Evolutionary conservation across 2,329 filamentous ascomycete genomes (phyloP), one percentile per base, ranked within the genome.

Genomic region (Microsporum audouinii): DNA sequence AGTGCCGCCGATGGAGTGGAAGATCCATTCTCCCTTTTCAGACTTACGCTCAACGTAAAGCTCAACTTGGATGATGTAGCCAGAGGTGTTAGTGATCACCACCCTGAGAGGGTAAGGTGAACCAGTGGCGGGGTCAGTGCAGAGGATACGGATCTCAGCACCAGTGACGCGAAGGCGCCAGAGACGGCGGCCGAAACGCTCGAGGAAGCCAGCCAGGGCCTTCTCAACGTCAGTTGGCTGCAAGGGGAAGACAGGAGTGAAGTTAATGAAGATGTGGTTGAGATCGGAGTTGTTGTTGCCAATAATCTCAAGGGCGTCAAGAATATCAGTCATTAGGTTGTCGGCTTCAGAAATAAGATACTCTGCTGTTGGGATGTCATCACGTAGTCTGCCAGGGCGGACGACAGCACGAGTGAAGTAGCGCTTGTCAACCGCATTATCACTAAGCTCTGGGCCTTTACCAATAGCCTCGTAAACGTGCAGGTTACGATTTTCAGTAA

Each of bases 241-340:
- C 57, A 99, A 84, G 73, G 91, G 89, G 85, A 99, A 97, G 62
- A 96, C 89, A 7, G 91, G 90, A 0, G 90, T 94, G 80, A 99
- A 99, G 83, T 99, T 97, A 82, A 99, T 94, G 81, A 99, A 99
- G 82, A 99, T 94, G 79, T 99, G 94, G 82, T 99, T 99, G 72
- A 99, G 83, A 81, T 99, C 94, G 58, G 94, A 96, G 79, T 95
- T 95, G 80, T 96, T 97, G 82, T 96, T 96, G 72, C 94, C 94
- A 71, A 96, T 95, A 69, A 99, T 96, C 81, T 99, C 94, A 62
- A 99, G 81, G 51, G 94, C 94, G 72, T 99, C 94, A 59, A 97
- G 85, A 70, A 99, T 97, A 72, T 99, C 94, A 73, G 90, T 97
- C 83, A 99, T 91, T 68, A 97, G 82, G 65, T 94, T 87, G 71